phyloP scores from a whole-genome alignment of 2,329 filamentous ascomycete genomes.

The Colletotrichum sp. region DNA sequence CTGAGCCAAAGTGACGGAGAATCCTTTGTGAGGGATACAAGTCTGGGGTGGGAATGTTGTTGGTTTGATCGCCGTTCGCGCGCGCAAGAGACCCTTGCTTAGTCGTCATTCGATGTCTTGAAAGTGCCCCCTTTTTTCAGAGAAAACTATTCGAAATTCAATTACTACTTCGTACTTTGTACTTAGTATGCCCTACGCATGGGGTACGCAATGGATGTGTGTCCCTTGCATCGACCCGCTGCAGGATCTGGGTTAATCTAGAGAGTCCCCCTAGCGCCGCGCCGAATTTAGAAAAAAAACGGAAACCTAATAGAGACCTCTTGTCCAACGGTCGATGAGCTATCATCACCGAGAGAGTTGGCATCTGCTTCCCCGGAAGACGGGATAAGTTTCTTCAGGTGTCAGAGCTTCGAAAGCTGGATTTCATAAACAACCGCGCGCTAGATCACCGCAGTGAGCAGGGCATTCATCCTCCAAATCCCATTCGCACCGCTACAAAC shows the following conservation, averaged over 20 bases:
- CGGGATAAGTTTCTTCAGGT: neutral
- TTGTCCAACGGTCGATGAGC: neutral
- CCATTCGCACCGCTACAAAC: neutral
- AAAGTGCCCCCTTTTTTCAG: neutral
- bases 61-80: slow-evolving; percentile 8
- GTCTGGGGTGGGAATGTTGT: neutral
- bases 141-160: neutral
- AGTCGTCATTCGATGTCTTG: neutral
- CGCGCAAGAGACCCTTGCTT: neutral
- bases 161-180: neutral
- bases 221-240: neutral
- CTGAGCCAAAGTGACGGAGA: neutral
- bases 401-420: neutral
- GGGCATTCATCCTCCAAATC: neutral
- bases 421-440: neutral
- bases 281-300: neutral
- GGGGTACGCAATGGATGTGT: neutral
- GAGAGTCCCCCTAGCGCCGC: neutral
- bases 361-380: neutral
- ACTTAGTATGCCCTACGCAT: neutral
- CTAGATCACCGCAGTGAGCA: neutral
- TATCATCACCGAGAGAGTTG: neutral
- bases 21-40: neutral
- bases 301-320: neutral
- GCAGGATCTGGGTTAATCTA: neutral